A percentile compares a stretch with the other conserved stretches of the same genome.
phyloP scores from a whole-genome alignment of 2,329 filamentous ascomycete genomes.

The Ascochyta rabiei region DNA sequence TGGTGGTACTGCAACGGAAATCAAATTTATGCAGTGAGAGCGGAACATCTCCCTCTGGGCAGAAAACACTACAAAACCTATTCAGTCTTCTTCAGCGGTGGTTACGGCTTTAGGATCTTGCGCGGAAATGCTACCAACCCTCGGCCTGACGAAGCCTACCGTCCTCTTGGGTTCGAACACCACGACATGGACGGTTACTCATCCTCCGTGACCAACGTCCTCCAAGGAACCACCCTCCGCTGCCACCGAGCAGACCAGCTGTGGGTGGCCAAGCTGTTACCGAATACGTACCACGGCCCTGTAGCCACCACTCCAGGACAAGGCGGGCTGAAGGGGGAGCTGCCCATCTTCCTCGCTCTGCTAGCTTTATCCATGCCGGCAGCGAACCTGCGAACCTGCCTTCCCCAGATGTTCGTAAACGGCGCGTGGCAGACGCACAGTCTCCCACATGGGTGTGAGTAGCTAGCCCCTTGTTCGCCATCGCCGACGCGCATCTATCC shows the following conservation, averaged over 20 bases:
- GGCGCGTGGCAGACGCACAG: constrained; percentile 27
- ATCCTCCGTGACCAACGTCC: constrained; percentile 34
- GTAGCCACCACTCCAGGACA: neutral
- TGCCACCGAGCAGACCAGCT: constrained; percentile 15
- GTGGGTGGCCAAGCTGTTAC: constrained; percentile 33
- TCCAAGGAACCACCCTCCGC: constrained; percentile 13
- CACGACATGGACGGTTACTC: constrained; percentile 17
- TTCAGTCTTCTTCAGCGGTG: constrained; percentile 30
- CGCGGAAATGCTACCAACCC: constrained; percentile 20
- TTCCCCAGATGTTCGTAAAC: constrained; percentile 26
- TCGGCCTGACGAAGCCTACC: constrained; percentile 17
- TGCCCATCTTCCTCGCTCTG: constrained; percentile 42
- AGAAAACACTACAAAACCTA: constrained; percentile 14
- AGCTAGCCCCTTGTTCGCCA: too few relatives aligned
- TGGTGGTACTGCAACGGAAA: constrained; percentile 2
- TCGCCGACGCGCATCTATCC: too few relatives aligned
- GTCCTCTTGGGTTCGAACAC: constrained; percentile 32
- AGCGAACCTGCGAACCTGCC: constrained; percentile 6
- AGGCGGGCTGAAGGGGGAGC: constrained; percentile 39
- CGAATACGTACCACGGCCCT: constrained; percentile 33
- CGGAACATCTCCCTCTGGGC: neutral
- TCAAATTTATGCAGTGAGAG: neutral
- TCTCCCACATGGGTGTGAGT: neutral
- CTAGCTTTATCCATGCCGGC: constrained; percentile 32
- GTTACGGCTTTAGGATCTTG: constrained; percentile 32